Evolutionary conservation across 176 grass and related monocot species (phyloP), one percentile per base, ranked within the genome.

Genomic region (Tillandsia leiboldiana): DNA sequence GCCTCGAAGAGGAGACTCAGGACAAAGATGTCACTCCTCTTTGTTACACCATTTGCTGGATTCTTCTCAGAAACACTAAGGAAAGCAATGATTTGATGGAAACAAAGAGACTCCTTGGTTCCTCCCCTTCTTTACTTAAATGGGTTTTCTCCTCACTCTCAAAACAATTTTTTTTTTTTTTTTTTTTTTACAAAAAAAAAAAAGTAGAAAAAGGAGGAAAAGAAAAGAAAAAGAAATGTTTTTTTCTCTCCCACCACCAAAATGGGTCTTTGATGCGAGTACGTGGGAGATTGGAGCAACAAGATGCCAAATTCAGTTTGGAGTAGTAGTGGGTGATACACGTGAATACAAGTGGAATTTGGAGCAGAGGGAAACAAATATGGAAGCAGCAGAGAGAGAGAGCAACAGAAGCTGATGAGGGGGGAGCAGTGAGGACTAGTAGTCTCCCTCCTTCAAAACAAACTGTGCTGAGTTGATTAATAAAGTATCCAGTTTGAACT

Each of bases 11-110:
- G 22, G 56, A 61, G 56, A 61, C 56, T 61, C 10, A 61, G 22
- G 17, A 61, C 56, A 61, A 61, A 18, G n/a, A 61, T 20, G 15
- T 15, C 56, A 61, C 56, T 61, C 22, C 56, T n/a, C 56, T 15
- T 61, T 20, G 17, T 61, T 20, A 61, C 15, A 61, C 18, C 56
- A 61, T 61, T 23, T 61, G 56, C 22, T 61, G 56, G 56, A 61
- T 61, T 61, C 56, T 61, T 61, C 17, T 61, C 56, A 61, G 56
- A 61, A 20, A 17, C 56, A 61, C 17, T 23, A 18, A 61, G 22
- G 17, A 61, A 56, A 61, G 56, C 56, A 61, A 61, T 61, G 56
- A 61, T 61, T 61, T 61, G 56, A 20, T 20, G 13, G 56, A 61
- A 61, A 61, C 11, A 15, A 61, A 42, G 33, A 42, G 33, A 5